phyloP scores from a whole-genome alignment of 495 filamentous ascomycete species.

The Polyplosphaeria fusca region DNA sequence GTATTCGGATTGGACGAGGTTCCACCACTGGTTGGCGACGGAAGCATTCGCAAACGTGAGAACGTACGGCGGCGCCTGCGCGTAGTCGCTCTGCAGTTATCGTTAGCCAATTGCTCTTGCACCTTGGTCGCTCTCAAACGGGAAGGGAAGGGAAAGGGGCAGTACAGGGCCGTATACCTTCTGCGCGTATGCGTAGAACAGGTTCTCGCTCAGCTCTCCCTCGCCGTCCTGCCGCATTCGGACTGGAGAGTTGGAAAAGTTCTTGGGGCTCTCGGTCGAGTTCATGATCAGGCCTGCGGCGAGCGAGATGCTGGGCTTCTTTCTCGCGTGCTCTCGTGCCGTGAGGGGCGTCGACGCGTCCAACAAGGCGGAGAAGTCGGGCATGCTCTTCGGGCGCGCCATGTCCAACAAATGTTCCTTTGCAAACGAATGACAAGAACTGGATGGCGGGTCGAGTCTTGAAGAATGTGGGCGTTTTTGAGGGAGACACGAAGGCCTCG shows the following conservation, averaged over 20 bases:
- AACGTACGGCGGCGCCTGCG: constrained; percentile 18
- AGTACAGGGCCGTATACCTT: constrained; percentile 13
- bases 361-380: constrained; percentile 22
- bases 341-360: constrained; percentile 13
- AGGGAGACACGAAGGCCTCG: background rate
- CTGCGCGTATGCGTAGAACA: constrained; percentile 34
- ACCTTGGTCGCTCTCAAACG: background rate
- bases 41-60: constrained; percentile 22
- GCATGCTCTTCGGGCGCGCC: constrained; percentile 26
- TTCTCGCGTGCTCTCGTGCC: constrained; percentile 1
- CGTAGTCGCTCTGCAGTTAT: constrained; percentile 14
- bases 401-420: background rate
- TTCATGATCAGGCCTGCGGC: constrained; percentile 24
- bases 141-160: background rate
- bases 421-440: background rate
- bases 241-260: background rate
- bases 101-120: background rate
- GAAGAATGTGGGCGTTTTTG: background rate
- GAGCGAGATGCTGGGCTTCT: constrained; percentile 21
- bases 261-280: constrained; percentile 6
- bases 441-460: background rate
- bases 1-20: constrained; percentile 27
- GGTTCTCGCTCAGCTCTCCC: constrained; percentile 7
- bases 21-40: constrained; percentile 27
- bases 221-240: background rate